Evolutionary conservation across 306 rosid genomes (phyloP).

Genomic region (Prunus mira): DNA sequence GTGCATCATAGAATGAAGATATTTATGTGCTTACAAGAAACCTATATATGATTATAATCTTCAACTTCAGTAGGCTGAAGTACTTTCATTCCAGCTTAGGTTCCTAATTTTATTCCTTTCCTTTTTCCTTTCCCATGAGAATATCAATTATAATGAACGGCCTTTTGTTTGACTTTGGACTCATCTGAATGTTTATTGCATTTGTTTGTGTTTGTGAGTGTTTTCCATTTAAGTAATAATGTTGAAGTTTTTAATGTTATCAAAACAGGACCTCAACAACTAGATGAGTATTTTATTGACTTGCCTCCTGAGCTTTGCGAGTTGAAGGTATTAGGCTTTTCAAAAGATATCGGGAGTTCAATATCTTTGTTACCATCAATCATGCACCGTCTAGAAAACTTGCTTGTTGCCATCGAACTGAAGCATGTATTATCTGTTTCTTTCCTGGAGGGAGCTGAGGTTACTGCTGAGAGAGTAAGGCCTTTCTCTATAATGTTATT

Average conservation of each 20-base stretch:
- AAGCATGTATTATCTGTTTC: slow-evolving; percentile 48
- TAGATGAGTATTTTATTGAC: slow-evolving; percentile 55
- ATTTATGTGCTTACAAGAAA: background rate
- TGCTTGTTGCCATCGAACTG: slow-evolving; percentile 87
- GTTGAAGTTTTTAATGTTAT: background rate
- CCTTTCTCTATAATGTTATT: slow-evolving; percentile 17
- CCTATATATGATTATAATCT: background rate
- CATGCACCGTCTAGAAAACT: slow-evolving; percentile 93
- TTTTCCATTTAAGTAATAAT: slow-evolving; percentile 6
- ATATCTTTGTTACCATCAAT: slow-evolving; percentile 86
- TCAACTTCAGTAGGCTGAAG: slow-evolving; percentile 8
- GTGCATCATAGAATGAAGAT: background rate
- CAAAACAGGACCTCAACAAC: slow-evolving; percentile 51
- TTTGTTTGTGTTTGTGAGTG: background rate
- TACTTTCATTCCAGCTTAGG: background rate
- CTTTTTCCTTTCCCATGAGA: background rate
- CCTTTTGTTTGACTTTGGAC: slow-evolving; percentile 18
- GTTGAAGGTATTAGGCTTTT: slow-evolving; percentile 79
- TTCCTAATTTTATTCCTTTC: background rate
- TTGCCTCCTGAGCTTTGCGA: slow-evolving; percentile 90
- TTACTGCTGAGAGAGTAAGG: slow-evolving; percentile 66
- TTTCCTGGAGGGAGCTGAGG: slow-evolving; percentile 75
- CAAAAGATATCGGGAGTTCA: slow-evolving; percentile 94
- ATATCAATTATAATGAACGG: background rate
- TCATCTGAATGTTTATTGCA: slow-evolving; percentile 20